Conservation (phyloP, 306 rosid genomes). For the Arachis hypogaea region DNA sequence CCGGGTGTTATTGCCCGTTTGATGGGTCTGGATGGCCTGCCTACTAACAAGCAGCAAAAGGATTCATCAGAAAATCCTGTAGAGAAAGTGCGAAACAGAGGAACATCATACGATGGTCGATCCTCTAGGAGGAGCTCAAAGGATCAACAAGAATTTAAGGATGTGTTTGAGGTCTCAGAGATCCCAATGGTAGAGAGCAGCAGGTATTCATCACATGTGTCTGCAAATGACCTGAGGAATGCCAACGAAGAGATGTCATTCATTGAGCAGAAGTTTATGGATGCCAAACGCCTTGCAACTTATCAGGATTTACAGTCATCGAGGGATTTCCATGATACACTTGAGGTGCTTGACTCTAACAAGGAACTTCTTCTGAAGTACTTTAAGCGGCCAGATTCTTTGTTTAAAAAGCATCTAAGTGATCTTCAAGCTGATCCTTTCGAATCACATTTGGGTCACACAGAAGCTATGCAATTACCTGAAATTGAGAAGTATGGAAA, state of each 20-base stretch:
- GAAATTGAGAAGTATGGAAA: conserved; percentile 50
- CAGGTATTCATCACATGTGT: conserved; percentile 51
- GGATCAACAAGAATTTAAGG: conserved; percentile 82
- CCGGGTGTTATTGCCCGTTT: conserved; percentile 85
- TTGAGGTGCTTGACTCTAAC: conserved; percentile 86
- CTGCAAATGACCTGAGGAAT: conserved; percentile 52
- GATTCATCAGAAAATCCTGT: conserved; percentile 42
- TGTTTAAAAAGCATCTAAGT: conserved; percentile 82
- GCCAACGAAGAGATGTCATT: conserved; percentile 78
- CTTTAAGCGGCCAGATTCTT: conserved; percentile 83
- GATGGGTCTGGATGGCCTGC: conserved; percentile 96
- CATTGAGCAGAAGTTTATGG: conserved; percentile 82
- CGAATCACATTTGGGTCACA: conserved; percentile 52
- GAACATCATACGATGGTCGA: conserved; percentile 50
- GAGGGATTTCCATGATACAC: conserved; percentile 72
- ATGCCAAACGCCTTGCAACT: conserved; percentile 83
- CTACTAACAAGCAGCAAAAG: conserved; percentile 55
- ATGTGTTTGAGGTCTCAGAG: conserved; percentile 88
- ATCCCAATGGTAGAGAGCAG: conserved; percentile 58
- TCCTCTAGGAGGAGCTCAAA: conserved; percentile 65
- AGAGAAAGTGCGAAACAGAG: conserved; percentile 41
- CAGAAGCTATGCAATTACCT: conserved; percentile 47
- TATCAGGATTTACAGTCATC: conserved; percentile 77
- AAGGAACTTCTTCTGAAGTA: conserved; percentile 79
- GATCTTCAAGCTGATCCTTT: conserved; percentile 64